These are phyloP conservation scores for Henckelia pumila DNA, from an alignment of 257 asterid species.

Conservation along the genomic window DNA sequence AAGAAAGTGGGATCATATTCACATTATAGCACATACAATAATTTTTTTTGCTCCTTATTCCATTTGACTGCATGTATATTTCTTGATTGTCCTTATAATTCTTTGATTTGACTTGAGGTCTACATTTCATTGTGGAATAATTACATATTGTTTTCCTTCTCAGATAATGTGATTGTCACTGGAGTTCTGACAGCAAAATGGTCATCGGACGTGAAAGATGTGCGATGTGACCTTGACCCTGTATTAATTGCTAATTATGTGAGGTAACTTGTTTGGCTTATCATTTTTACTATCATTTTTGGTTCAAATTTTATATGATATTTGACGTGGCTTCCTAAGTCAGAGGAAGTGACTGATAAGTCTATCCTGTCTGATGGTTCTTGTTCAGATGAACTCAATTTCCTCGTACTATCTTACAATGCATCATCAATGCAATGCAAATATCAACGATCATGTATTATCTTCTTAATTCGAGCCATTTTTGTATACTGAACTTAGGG, in stretches of 20 bases:
- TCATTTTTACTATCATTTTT: conserved; percentile 11
- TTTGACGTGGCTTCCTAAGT: conserved; percentile 9
- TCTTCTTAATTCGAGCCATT: not conserved
- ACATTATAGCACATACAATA: not conserved
- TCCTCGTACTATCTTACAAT: no score
- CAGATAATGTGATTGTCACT: conserved; percentile 92
- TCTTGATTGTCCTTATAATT: not conserved
- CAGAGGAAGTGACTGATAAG: not conserved
- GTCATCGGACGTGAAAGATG: conserved; percentile 77
- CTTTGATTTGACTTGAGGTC: conserved; percentile 1
- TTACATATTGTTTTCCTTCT: conserved; percentile 26
- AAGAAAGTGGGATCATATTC: not conserved
- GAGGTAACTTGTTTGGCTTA: conserved; percentile 46
- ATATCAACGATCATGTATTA: not conserved
- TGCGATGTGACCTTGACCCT: conserved; percentile 98
- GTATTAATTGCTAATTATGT: conserved; percentile 81
- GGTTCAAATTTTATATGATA: not conserved
- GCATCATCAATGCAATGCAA: not conserved
- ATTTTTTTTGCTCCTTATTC: not conserved
- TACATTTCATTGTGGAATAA: conserved; percentile 14
- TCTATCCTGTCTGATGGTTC: not conserved
- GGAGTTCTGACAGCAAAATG: conserved; percentile 92
- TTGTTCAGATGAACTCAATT: not conserved
- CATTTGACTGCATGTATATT: not conserved
- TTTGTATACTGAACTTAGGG: no score